Conservation (phyloP, 129 eudicot species). For the Deinandra increscens region DNA sequence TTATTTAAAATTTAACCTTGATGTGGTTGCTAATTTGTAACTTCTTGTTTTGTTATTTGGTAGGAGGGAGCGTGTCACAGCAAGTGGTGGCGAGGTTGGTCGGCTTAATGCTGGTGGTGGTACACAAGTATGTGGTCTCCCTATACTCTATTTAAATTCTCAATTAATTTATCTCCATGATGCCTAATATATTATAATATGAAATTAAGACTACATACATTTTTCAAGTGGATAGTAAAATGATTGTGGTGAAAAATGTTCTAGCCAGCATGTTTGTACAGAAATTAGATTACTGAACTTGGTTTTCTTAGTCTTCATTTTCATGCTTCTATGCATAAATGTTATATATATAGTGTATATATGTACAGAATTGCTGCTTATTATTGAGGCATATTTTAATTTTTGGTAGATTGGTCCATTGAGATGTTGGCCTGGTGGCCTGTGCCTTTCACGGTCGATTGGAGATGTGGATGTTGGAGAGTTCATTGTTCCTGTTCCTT, state of each 20-base stretch:
- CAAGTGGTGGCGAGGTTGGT: constrained; percentile 98
- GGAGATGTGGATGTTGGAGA: constrained; percentile 99
- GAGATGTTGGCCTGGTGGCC: constrained; percentile 99
- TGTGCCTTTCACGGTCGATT: constrained; percentile 91
- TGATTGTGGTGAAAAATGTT: neutral
- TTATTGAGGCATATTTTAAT: neutral
- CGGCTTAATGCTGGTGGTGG: constrained; percentile 99
- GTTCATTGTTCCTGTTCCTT: constrained; percentile 91
- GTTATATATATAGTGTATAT: neutral
- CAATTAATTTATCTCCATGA: neutral
- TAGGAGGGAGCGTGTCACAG: constrained; percentile 89
- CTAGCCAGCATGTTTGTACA: neutral
- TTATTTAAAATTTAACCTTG: constrained; percentile 9
- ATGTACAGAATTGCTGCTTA: constrained; percentile 19
- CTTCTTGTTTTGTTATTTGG: constrained; percentile 14
- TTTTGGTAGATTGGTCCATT: constrained; percentile 82
- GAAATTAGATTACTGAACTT: neutral
- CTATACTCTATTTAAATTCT: constrained; percentile 7
- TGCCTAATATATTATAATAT: neutral
- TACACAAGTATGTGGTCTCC: constrained; percentile 56
- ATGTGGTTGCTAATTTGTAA: neutral
- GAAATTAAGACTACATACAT: neutral
- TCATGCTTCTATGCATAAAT: neutral
- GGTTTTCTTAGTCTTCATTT: neutral
- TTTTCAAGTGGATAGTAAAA: neutral